Conservation (phyloP, 2,329 filamentous ascomycete species). For the Talaromyces sp. region DNA sequence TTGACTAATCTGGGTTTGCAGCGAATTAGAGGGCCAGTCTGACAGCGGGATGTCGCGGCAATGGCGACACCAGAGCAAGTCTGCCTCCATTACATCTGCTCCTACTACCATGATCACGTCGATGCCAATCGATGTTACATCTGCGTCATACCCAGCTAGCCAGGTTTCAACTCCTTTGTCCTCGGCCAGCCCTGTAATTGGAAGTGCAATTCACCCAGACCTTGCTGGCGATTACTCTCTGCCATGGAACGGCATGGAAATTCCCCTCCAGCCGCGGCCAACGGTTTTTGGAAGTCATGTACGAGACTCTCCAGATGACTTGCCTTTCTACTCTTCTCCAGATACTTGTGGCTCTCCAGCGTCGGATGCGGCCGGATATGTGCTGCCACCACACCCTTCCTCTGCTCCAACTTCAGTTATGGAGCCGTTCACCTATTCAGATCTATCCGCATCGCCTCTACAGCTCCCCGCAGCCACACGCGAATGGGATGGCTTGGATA, state of each 20-base stretch:
- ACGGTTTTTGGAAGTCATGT: constrained; percentile 33
- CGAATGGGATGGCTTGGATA: constrained; percentile 35
- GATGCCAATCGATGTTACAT: constrained; percentile 25
- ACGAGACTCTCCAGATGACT: constrained; percentile 38
- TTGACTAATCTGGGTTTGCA: constrained; percentile 19
- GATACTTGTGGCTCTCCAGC: constrained; percentile 45
- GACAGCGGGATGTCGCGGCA: constrained; percentile 24
- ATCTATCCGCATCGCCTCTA: constrained; percentile 34
- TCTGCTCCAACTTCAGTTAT: constrained; percentile 35
- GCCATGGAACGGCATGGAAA: constrained; percentile 37
- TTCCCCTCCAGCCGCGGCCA: constrained; percentile 31
- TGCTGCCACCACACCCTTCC: constrained; percentile 25
- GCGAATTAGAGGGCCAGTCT: constrained; percentile 37
- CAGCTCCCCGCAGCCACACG: constrained; percentile 30
- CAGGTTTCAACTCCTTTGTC: constrained; percentile 36
- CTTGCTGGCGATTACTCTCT: constrained; percentile 31
- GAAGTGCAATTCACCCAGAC: constrained; percentile 26
- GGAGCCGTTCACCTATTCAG: constrained; percentile 34
- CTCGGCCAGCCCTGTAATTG: constrained; percentile 36
- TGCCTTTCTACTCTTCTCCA: constrained; percentile 44
- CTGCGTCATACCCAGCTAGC: constrained; percentile 26
- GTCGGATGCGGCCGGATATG: constrained; percentile 35
- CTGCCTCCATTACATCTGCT: constrained; percentile 23
- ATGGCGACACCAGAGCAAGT: constrained; percentile 28
- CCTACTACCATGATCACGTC: constrained; percentile 24